Percentiles rank a stretch among this genome's conserved stretches.
These are phyloP conservation scores for Xylariomycetidae sp. DNA, from an alignment of 2,329 filamentous ascomycete species.

Conservation along the genomic window DNA sequence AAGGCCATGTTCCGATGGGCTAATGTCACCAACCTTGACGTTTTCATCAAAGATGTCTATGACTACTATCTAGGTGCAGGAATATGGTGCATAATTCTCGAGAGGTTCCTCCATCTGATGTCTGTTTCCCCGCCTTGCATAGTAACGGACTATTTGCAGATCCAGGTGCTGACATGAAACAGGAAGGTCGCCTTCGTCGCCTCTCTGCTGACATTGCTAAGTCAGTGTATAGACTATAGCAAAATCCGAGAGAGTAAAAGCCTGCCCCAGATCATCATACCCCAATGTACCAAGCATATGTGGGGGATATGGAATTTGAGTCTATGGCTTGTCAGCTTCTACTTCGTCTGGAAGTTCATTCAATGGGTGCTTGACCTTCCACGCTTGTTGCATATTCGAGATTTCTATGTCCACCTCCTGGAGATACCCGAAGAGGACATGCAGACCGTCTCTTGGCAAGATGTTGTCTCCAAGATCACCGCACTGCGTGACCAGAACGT, in stretches of 20 bases:
- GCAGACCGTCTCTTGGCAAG: conserved; percentile 92
- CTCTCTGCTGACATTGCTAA: conserved; percentile 75
- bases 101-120: conserved; percentile 67
- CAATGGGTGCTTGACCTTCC: conserved; percentile 70
- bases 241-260: conserved; percentile 63
- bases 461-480: conserved; percentile 82
- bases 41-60: conserved; percentile 81
- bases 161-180: not conserved
- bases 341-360: conserved; percentile 77
- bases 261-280: conserved; percentile 53
- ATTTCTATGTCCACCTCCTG: conserved; percentile 80
- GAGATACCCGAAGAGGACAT: conserved; percentile 80
- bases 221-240: conserved; percentile 79
- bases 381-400: conserved; percentile 70
- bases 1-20: conserved; percentile 90
- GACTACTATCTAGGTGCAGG: conserved; percentile 80
- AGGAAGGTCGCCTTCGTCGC: conserved; percentile 81
- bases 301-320: conserved; percentile 71
- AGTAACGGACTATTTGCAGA: conserved; percentile 3
- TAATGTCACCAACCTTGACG: conserved; percentile 84
- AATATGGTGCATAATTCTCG: conserved; percentile 77
- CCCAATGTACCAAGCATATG: conserved; percentile 72
- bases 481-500: conserved; percentile 78
- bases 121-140: conserved; percentile 38
- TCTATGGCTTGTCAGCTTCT: conserved; percentile 80